Evolutionary conservation across 2,329 filamentous ascomycete genomes (phyloP), one percentile per base, ranked within the genome.

Genomic region (Calonectria ilicicola): DNA sequence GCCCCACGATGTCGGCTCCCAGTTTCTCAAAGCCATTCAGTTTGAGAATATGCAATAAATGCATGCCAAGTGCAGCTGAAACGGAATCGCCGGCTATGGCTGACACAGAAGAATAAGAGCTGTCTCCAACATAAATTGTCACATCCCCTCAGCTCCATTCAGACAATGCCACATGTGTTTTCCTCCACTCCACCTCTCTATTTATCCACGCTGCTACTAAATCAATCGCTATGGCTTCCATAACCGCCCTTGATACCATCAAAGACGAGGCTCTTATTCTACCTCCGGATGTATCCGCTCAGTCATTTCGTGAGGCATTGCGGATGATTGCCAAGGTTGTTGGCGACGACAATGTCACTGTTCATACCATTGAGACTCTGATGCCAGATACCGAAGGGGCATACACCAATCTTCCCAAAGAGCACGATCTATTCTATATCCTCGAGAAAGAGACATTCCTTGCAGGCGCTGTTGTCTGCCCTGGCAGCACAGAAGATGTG

Each of bases 391-490:
- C n/a, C 2, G 53, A 58, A 19, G 53, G 53, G 12, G 53, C 53
- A 58, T 58, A 58, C 32, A 58, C 53, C 7, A 58, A 58, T 19
- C 53, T 58, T 21, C 53, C 53, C n/a, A 58, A 58, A 3, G 53
- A 58, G 14, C 69, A 71, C 19, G 69, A 71, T 27, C 53, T 67
- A 3, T 71, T 71, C 44, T 67, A 71, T 27, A 21, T 71, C 14
- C n/a, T 71, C 12, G 69, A 71, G 21, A 67, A 71, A n/a, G 46
- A 71, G 2, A 19, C 63, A 19, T 67, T 71, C 15, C 53, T 71
- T 7, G 63, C 69, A 3, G 19, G 40, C 15, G 69, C 69, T 17
- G 64, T 67, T n/a, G 69, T 67, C 9, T 53, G 26, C 35, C 69
- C 69, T 10, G 53, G 64, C 17, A 67, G 64, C 32, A 67, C 64